A percentile compares a stretch with the other conserved stretches of the same genome.
phyloP scores from a whole-genome alignment of 2,329 filamentous ascomycete species.

The Aspergillaceae sp. region DNA sequence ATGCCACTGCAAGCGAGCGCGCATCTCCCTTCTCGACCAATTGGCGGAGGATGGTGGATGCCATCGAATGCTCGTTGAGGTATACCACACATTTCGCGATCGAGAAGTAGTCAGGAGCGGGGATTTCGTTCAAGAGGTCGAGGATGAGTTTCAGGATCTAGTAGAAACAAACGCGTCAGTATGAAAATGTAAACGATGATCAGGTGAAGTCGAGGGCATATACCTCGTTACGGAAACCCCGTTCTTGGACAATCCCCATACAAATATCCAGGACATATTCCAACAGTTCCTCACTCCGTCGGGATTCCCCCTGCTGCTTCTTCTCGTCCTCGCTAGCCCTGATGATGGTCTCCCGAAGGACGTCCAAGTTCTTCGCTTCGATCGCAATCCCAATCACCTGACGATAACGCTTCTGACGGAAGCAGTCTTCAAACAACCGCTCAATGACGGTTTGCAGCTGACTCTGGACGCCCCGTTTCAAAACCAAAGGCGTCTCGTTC shows the following conservation, averaged over 20 bases:
- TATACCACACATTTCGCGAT: constrained; percentile 98
- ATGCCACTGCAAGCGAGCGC: constrained; percentile 74
- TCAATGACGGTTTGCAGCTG: constrained; percentile 78
- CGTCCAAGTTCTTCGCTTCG: constrained; percentile 83
- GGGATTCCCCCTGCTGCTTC: constrained; percentile 49
- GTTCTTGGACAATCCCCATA: constrained; percentile 95
- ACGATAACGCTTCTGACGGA: constrained; percentile 76
- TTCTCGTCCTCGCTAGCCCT: constrained; percentile 82
- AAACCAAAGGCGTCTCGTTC: constrained; percentile 53
- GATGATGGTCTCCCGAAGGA: constrained; percentile 77
- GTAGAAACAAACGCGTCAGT: not conserved
- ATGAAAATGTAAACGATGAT: not conserved
- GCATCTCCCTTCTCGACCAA: constrained; percentile 72
- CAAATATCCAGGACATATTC: constrained; percentile 93
- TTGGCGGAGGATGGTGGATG: constrained; percentile 73
- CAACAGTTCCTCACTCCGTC: constrained; percentile 81
- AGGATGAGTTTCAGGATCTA: constrained; percentile 84
- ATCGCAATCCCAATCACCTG: constrained; percentile 96
- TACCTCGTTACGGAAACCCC: constrained; percentile 66
- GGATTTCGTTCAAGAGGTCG: constrained; percentile 88
- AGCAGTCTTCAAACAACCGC: constrained; percentile 82
- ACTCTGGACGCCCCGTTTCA: constrained; percentile 65
- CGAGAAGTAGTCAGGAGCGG: constrained; percentile 90
- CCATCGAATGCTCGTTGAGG: constrained; percentile 82
- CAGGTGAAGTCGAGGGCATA: constrained; percentile 6